Evolutionary conservation across 108 stramenopile genomes (phyloP), one percentile per base, ranked within the genome.

Genomic region (Phaeodactylum tricornutum): DNA sequence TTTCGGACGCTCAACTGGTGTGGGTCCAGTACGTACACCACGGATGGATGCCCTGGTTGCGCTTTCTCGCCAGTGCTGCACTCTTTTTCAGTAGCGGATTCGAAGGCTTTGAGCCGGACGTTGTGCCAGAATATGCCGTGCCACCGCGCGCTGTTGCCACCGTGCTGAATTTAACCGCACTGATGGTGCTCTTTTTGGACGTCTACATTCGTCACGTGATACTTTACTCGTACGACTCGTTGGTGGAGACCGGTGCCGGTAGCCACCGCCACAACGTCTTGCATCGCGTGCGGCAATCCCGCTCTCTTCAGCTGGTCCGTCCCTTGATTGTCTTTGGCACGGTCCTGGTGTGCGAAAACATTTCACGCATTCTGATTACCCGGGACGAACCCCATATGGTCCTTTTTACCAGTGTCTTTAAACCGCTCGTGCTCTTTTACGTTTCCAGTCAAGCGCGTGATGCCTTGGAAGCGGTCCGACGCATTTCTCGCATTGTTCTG

Each of bases 381-480:
- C 42, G 47, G 3, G 41, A 59, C 12, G 12, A 29, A 20, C 26
- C 22, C 15, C n/a, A n/a, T n/a, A 25, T 49, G 6, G 27, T 64
- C 17, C 35, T 68, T 11, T 59, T 50, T 37, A 54, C 75, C 15
- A 36, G 45, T n/a, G 4, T 68, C 31, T 62, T 59, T 42, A 79
- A 79, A 50, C 77, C 77, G n/a, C 7, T 79, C 19, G 72, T 64
- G 1, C 45, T 79, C 16, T 79, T 74, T 36, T 79, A 79, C 48
- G 57, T 55, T 33, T 57, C 55, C 25, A 7, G 53, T 4, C 55
- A 59, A 39, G 71, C 77, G 11, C 37, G 70, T 19, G 38, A 74
- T 44, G 72, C 77, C 1, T 6, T 74, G 17, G 69, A 73, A 34
- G 77, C 69, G 16, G 42, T 79, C 3, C 23, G 23, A 24, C 16